Percentiles rank a stretch among this genome's conserved stretches.
Conservation (phyloP, 345 rosid species). For the Brassica nigra region DNA sequence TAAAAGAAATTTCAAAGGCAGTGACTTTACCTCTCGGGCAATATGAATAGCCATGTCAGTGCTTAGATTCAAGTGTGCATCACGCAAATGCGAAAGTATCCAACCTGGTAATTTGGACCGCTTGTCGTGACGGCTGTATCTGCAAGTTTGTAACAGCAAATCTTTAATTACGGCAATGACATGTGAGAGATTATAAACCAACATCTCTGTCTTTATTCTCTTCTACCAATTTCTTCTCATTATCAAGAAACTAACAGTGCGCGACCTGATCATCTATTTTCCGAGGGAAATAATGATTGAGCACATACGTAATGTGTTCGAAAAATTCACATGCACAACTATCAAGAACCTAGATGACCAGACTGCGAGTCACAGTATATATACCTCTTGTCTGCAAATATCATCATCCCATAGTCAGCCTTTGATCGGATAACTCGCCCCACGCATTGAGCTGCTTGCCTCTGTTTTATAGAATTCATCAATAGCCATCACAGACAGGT, state of each 20-base stretch:
- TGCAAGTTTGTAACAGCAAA: slow-evolving; percentile 36
- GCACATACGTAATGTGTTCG: background rate
- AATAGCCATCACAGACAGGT: slow-evolving; percentile 16
- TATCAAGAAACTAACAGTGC: background rate
- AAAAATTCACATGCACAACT: slow-evolving; percentile 13
- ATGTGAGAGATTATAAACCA: background rate
- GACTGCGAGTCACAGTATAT: background rate
- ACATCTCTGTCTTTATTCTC: slow-evolving; percentile 1
- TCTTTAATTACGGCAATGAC: background rate
- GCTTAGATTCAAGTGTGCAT: slow-evolving; percentile 91
- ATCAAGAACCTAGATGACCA: background rate
- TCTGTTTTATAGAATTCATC: slow-evolving; percentile 51
- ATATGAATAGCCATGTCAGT: slow-evolving; percentile 95
- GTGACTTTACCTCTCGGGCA: slow-evolving; percentile 74
- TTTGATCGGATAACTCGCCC: slow-evolving; percentile 96
- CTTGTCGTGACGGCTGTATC: slow-evolving; percentile 97
- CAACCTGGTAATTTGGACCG: slow-evolving; percentile 96
- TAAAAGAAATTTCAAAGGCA: background rate
- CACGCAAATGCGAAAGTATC: slow-evolving; percentile 87
- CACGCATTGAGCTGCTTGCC: slow-evolving; percentile 99
- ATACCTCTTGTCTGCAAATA: slow-evolving; percentile 95
- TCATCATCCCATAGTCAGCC: slow-evolving; percentile 99
- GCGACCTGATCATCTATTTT: background rate
- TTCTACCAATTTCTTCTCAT: slow-evolving; percentile 2
- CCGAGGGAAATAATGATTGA: background rate